These are phyloP conservation scores for Pseudovirgaria hyperparasitica DNA, from an alignment of 2,329 filamentous ascomycete genomes.

Conservation along the genomic window DNA sequence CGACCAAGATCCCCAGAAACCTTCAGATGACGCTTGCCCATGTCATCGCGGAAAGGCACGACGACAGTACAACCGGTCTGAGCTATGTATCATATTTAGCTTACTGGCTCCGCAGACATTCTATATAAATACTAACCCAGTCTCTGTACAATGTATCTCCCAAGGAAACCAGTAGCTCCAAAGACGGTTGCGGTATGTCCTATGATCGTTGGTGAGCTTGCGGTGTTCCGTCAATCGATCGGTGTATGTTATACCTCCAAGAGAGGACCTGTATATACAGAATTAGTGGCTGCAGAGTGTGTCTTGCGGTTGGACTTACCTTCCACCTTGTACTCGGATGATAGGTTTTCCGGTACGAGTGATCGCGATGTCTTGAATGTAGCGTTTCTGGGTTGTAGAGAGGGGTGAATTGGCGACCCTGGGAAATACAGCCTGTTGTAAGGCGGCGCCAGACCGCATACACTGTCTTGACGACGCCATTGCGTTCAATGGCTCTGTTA, in stretches of 20 bases:
- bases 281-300: slow-evolving; percentile 19
- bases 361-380: slow-evolving; percentile 73
- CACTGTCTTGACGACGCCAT: slow-evolving; percentile 28
- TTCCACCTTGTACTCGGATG: slow-evolving; percentile 75
- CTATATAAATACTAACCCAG: slow-evolving; percentile 54
- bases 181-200: slow-evolving; percentile 96
- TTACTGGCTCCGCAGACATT: not conserved
- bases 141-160: slow-evolving; percentile 94
- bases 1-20: slow-evolving; percentile 88
- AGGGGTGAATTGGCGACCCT: slow-evolving; percentile 13
- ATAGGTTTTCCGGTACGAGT: slow-evolving; percentile 95
- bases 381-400: slow-evolving; percentile 15
- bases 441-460: slow-evolving; percentile 24
- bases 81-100: slow-evolving; percentile 40
- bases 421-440: slow-evolving; percentile 16
- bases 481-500: slow-evolving; percentile 24
- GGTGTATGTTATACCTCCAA: slow-evolving; percentile 54
- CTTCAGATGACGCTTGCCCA: slow-evolving; percentile 94
- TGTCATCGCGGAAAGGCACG: slow-evolving; percentile 89
- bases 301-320: slow-evolving; percentile 42
- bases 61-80: slow-evolving; percentile 90
- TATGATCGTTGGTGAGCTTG: slow-evolving; percentile 28
- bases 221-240: slow-evolving; percentile 5
- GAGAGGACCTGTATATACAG: slow-evolving; percentile 51
- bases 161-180: slow-evolving; percentile 89